Percentiles rank a stretch among this genome's conserved stretches.
Conservation (phyloP, 768 basidiomycete genomes). For the Cyathus striatus region DNA sequence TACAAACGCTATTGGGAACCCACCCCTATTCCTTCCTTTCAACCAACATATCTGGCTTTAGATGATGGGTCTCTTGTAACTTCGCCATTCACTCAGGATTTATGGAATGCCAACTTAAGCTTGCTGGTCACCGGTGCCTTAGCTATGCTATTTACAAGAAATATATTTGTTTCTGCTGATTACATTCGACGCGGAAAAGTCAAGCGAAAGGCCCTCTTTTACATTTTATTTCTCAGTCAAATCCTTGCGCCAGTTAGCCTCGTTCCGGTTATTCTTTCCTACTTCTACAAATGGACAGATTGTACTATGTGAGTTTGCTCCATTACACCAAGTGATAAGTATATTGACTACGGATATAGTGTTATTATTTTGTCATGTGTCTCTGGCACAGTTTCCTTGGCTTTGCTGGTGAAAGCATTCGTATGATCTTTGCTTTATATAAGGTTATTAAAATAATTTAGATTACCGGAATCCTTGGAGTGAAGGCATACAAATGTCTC, state of each 20-base stretch:
- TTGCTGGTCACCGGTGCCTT: conserved; percentile 46
- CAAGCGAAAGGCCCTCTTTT: conserved; percentile 56
- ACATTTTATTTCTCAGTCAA: conserved; percentile 51
- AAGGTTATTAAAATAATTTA: conserved; percentile 12
- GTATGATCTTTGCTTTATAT: neutral
- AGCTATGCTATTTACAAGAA: conserved; percentile 46
- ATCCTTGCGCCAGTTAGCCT: conserved; percentile 41
- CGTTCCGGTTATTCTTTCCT: conserved; percentile 39
- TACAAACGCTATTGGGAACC: conserved; percentile 37
- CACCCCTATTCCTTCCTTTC: conserved; percentile 37
- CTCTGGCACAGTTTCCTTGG: conserved; percentile 29
- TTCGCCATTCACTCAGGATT: conserved; percentile 37
- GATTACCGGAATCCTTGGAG: conserved; percentile 60
- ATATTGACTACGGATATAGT: conserved; percentile 20
- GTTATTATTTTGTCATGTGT: conserved; percentile 31
- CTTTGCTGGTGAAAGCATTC: conserved; percentile 27
- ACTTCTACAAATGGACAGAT: conserved; percentile 31
- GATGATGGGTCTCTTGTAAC: conserved; percentile 58
- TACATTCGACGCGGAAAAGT: conserved; percentile 52
- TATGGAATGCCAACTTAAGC: conserved; percentile 31
- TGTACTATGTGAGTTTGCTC: conserved; percentile 41
- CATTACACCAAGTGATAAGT: no score
- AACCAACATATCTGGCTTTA: conserved; percentile 39
- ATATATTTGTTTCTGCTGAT: conserved; percentile 41
- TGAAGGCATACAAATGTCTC: conserved; percentile 64